Base-by-base conservation (phyloP, 257 asterid species). In the Gynochthodes officinalis region DNA sequence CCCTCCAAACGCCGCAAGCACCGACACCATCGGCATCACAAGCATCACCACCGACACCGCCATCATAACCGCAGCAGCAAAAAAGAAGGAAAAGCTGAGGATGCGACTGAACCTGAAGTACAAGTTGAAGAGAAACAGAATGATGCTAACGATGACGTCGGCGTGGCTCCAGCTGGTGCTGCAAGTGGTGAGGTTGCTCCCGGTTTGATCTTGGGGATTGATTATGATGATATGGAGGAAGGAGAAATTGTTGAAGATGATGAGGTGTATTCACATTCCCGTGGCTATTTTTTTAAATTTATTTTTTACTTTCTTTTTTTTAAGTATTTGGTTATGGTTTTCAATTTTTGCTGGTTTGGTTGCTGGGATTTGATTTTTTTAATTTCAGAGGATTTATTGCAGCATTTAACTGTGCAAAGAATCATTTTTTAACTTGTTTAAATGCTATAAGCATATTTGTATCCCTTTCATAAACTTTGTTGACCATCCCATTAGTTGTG, bases 181-280 rank as follows among this genome's bases (percentile, higher is more conserved):
- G 42, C 42, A 14, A 67, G 59, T 59, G 87, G 81, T 43, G 46
- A 74, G 75, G 87, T 77, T 60, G 61, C 68, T 70, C 73, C 40
- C 30, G 88, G 80, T 35, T 66, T 82, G 67, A 82, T 76, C 25
- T 75, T 83, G 16, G 89, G 86, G 75, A 82, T 87, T 42, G 88
- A 88, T 91, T 94, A 89, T 74, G 97, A 89, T 74, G 97, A 94
- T 69, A 88, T 91, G 96, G 98, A 94, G 84, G 98, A 94, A 87
- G 98, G 98, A 18, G 98, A 94, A 82, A 94, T 94, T 76, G 71
- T 94, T 75, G 98, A 91, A 76, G 96, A 89, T 49, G 90, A 75
- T 69, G 79, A 64, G 71, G 98, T 94, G 81, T 82, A 96, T 87
- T 82, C 84, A 64, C 84, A 70, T 88, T 79, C 76, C 83, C 76